These are phyloP conservation scores for Trichoderma endophyticum DNA, from an alignment of 2,329 filamentous ascomycete genomes.

Conservation along the genomic window DNA sequence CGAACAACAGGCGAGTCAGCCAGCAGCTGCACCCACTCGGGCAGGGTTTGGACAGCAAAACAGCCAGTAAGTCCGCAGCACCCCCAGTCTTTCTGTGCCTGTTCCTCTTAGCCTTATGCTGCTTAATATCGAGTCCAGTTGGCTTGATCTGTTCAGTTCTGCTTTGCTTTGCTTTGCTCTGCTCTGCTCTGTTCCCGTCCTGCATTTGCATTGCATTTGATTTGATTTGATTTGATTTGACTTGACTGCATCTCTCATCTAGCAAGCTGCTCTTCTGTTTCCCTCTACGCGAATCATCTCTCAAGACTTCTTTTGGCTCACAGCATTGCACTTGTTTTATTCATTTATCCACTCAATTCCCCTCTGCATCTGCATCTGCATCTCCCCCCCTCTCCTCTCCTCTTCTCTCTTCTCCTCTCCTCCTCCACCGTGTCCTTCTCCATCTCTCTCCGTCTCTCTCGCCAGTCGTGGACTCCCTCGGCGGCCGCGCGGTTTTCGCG, in stretches of 20 bases:
- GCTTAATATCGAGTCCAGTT: constrained; percentile 16
- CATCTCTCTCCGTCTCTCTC: constrained; percentile 16
- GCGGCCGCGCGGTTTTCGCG: constrained; percentile 10
- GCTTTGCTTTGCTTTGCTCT: no score
- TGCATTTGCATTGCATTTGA: background rate
- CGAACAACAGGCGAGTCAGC: constrained; percentile 14
- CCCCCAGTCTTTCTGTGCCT: constrained; percentile 1
- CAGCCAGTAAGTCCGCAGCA: constrained; percentile 15
- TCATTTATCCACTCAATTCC: background rate
- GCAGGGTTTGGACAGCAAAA: constrained; percentile 4
- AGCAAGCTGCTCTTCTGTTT: background rate
- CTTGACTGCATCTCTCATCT: background rate
- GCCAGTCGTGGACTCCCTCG: constrained; percentile 12
- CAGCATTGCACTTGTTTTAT: background rate
- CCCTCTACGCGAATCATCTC: background rate
- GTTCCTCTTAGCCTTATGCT: constrained; percentile 10
- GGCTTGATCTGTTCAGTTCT: constrained; percentile 9
- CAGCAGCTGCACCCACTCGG: constrained; percentile 15
- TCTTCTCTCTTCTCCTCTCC: background rate
- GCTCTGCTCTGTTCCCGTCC: background rate
- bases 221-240: background rate
- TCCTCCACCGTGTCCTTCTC: background rate
- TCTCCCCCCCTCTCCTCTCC: background rate
- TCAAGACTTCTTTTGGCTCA: background rate
- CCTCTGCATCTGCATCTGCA: background rate